Base-by-base conservation (phyloP, 169 alveolate species). In the Cytauxzoon felis region DNA sequence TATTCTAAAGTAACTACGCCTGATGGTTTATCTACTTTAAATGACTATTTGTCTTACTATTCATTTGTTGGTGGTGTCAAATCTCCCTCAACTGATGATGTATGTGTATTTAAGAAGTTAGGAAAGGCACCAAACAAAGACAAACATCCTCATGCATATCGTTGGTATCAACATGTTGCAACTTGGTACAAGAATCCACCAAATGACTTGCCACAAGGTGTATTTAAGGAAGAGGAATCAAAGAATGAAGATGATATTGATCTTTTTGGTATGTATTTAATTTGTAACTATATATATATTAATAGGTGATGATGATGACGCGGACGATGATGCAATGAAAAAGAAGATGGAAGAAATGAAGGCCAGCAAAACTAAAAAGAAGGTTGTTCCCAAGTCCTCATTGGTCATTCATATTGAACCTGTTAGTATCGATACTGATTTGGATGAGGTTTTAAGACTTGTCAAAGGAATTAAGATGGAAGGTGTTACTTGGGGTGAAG, bases 401-500 rank as follows among this genome's bases (percentile, higher is more conserved):
- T 67, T 89, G 36, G 91, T 89, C 32, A 88, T 89, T 60, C 93
- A 89, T 41, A 81, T 88, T 50, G 90, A 89, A 56, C 94, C 94
- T 42, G 84, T 82, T 34, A 82, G 89, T 23, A 84, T 76, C 34
- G 91, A 89, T 26, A 85, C 91, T 8, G 72, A 89, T 50, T 62
- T 89, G 54, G 94, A 89, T 53, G 87, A 83, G 36, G 89, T 89
- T n/a, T 34, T 72, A 59, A 67, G 81, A 24, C 63, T 72, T 38
- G 92, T 89, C 30, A 87, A 82, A 80, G 59, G 57, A 47, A 73
- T 89, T 45, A 61, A 78, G 50, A 70, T 89, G 53, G 94, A 89
- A 21, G 94, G 94, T 16, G 68, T 89, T 40, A 81, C 91, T 7
- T 89, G 94, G 94, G 93, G 93, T 13, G 90, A 76, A 43, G 91